phyloP scores from a whole-genome alignment of 768 basidiomycete genomes.

The Candolleomyces efflorescens region DNA sequence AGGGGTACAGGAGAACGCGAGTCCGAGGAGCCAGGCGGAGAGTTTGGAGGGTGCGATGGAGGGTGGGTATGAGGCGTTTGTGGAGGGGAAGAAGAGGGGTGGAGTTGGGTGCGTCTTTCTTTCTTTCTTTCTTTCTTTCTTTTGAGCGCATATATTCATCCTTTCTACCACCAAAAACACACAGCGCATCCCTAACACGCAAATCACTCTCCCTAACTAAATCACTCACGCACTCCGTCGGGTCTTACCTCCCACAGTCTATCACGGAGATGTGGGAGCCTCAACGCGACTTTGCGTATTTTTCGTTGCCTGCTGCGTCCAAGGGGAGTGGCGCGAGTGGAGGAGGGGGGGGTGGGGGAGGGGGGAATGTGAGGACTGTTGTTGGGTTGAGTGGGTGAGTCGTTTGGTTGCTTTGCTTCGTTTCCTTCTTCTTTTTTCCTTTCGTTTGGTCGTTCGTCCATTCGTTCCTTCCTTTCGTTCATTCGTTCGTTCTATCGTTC shows the following conservation, averaged over 20 bases:
- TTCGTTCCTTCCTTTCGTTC: too few relatives aligned
- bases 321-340: too few relatives aligned
- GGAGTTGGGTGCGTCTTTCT: constrained; percentile 58
- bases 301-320: constrained; percentile 69
- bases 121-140: too few relatives aligned
- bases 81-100: constrained; percentile 68
- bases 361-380: constrained; percentile 50
- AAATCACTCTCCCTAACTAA: constrained; percentile 75
- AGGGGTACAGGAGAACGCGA: constrained; percentile 7
- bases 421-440: background rate
- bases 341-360: constrained; percentile 33
- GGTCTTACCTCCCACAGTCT: constrained; percentile 83
- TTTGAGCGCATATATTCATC: background rate
- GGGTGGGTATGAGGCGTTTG: constrained; percentile 82
- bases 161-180: too few relatives aligned
- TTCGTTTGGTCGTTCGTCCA: background rate
- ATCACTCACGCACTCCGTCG: constrained; percentile 68
- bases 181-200: constrained; percentile 53
- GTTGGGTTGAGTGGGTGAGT: constrained; percentile 87
- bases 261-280: constrained; percentile 98
- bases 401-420: background rate
- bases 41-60: constrained; percentile 66
- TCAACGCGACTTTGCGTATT: constrained; percentile 86
- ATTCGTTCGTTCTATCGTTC: background rate
- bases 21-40: constrained; percentile 56